phyloP scores from a whole-genome alignment of 176 grass and related monocot genomes.

The Urochloa ruziziensis region DNA sequence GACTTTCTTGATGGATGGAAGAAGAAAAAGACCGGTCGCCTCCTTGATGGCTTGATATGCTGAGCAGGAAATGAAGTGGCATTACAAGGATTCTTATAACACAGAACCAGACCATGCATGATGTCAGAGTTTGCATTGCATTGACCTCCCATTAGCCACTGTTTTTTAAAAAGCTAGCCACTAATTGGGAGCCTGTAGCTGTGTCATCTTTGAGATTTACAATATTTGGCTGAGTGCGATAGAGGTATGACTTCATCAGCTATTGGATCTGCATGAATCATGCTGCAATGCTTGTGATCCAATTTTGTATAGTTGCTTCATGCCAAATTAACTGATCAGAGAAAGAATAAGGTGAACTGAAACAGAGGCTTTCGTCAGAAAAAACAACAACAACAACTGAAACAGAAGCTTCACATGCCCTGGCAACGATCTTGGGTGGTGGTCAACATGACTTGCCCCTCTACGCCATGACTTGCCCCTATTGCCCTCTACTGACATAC shows the following conservation, averaged over 20 bases:
- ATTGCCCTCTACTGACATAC: too few relatives aligned
- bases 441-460: not conserved
- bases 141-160: not conserved
- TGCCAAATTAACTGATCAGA: not conserved
- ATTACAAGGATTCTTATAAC: not conserved
- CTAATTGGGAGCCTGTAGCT: not conserved
- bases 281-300: not conserved
- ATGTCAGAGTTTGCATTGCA: not conserved
- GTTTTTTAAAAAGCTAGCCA: not conserved
- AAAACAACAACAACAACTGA: too few relatives aligned
- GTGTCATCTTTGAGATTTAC: not conserved
- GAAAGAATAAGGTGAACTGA: not conserved
- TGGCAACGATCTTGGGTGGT: not conserved
- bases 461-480: too few relatives aligned
- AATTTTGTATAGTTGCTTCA: not conserved
- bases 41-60: too few relatives aligned
- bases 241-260: not conserved
- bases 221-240: not conserved
- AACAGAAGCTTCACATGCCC: not conserved
- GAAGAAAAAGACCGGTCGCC: too few relatives aligned
- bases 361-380: too few relatives aligned
- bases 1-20: too few relatives aligned
- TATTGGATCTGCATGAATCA: conserved; percentile 11
- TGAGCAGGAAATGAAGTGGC: not conserved
- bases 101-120: not conserved